These are phyloP conservation scores for Wickerhamomyces bisporus DNA, from an alignment of 805 yeast genomes.

Conservation along the genomic window DNA sequence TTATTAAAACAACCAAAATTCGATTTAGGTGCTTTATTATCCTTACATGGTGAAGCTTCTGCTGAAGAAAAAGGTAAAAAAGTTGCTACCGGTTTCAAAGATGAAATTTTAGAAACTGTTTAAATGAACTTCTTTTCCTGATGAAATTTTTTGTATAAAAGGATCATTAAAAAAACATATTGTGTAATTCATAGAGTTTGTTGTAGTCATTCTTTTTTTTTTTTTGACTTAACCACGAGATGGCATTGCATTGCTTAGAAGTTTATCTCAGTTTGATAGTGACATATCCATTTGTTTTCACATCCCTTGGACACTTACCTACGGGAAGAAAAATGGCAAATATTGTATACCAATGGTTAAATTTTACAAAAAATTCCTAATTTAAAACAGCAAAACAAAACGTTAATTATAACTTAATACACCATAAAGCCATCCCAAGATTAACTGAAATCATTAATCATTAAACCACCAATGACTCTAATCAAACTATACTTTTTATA, in stretches of 20 bases:
- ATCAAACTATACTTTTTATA: not conserved
- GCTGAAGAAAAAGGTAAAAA: slow-evolving; percentile 95
- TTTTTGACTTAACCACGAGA: no score
- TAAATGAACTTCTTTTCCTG: slow-evolving; percentile 34
- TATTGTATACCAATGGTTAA: no score
- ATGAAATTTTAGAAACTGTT: slow-evolving; percentile 93
- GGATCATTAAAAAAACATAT: not conserved
- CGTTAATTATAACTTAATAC: no score
- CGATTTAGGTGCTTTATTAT: slow-evolving; percentile 89
- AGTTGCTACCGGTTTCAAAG: slow-evolving; percentile 91
- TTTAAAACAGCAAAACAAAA: no score
- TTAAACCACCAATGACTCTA: not conserved
- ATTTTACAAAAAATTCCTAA: no score
- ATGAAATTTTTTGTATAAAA: slow-evolving; percentile 3
- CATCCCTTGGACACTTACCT: no score
- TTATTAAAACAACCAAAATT: slow-evolving; percentile 98
- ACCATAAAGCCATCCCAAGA: no score
- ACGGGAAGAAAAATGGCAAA: no score
- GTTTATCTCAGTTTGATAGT: no score
- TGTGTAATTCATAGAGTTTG: slow-evolving; percentile 2
- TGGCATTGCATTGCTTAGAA: no score
- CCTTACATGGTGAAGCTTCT: slow-evolving; percentile 92
- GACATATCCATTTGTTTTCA: no score
- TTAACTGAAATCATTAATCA: slow-evolving; percentile 6
- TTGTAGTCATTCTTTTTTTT: no score